These are phyloP conservation scores for Candida schatavii DNA, from an alignment of 805 yeast species.

Conservation along the genomic window DNA sequence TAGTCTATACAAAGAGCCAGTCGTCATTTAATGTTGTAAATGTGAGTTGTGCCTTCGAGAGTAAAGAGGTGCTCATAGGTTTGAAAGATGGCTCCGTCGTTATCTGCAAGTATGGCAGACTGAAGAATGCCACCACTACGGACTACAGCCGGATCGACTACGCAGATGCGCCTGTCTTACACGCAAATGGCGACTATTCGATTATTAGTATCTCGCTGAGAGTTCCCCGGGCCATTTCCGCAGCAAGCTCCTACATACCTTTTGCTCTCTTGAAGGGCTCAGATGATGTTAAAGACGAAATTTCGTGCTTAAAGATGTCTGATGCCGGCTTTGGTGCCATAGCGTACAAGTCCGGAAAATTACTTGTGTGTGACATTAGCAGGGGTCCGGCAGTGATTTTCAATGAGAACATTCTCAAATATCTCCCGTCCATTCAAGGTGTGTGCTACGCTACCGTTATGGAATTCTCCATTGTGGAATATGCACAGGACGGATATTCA, in stretches of 20 bases:
- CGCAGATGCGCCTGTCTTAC: constrained; percentile 26
- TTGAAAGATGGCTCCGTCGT: constrained; percentile 70
- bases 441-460: constrained; percentile 50
- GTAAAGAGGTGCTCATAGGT: constrained; percentile 72
- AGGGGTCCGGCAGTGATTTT: constrained; percentile 72
- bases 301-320: constrained; percentile 64
- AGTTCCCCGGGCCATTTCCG: constrained; percentile 40
- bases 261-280: constrained; percentile 23
- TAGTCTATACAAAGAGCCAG: not conserved
- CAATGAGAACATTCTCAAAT: constrained; percentile 27
- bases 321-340: constrained; percentile 81
- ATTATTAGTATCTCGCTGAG: constrained; percentile 54
- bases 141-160: constrained; percentile 19
- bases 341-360: constrained; percentile 72
- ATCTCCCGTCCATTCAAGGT: constrained; percentile 30
- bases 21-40: constrained; percentile 23
- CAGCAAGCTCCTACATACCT: constrained; percentile 34
- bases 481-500: constrained; percentile 65
- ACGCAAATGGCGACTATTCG: constrained; percentile 31
- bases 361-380: constrained; percentile 68
- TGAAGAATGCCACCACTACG: constrained; percentile 9
- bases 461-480: constrained; percentile 71
- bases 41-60: constrained; percentile 75
- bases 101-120: constrained; percentile 63
- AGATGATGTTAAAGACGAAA: constrained; percentile 35